Evolutionary conservation across 2,329 filamentous ascomycete species (phyloP).

Genomic region (Exophiala sp.): DNA sequence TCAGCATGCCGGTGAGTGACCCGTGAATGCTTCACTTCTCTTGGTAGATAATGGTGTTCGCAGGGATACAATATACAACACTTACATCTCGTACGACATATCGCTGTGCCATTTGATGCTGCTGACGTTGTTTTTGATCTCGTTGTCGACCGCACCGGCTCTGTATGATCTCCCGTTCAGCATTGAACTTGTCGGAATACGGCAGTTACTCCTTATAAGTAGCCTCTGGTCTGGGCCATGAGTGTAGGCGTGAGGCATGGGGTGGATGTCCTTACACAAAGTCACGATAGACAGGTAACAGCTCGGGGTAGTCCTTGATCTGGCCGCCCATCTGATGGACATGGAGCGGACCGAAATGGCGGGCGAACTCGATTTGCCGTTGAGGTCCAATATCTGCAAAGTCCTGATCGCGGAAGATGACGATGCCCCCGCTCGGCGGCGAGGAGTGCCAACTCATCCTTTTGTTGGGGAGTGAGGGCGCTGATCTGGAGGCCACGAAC

Average conservation of each 20-base stretch:
- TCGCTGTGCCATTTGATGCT: constrained; percentile 32
- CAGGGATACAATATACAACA: too few species aligned
- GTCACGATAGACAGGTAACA: constrained; percentile 1
- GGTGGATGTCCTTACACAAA: too few species aligned
- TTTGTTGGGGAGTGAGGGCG: not conserved
- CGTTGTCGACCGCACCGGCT: not conserved
- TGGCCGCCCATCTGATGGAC: constrained; percentile 29
- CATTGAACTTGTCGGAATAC: too few species aligned
- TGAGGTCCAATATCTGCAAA: constrained; percentile 27
- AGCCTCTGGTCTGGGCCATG: too few species aligned
- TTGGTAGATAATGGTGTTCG: too few species aligned
- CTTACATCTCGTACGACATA: constrained; percentile 28
- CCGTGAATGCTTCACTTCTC: not conserved
- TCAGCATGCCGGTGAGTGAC: too few species aligned
- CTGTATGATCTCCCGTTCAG: not conserved
- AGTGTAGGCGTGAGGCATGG: too few species aligned
- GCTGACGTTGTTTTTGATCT: constrained; percentile 28
- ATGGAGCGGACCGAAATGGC: constrained; percentile 29
- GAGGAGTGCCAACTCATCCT: constrained; percentile 18
- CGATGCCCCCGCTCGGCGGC: constrained; percentile 27
- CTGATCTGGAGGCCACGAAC: constrained; percentile 27
- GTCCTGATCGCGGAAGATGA: constrained; percentile 26
- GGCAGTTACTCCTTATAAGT: too few species aligned
- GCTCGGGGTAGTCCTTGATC: constrained; percentile 23
- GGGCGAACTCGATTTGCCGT: constrained; percentile 23